Base-by-base conservation (phyloP, 495 filamentous ascomycete genomes). In the Lophium mytilinum region DNA sequence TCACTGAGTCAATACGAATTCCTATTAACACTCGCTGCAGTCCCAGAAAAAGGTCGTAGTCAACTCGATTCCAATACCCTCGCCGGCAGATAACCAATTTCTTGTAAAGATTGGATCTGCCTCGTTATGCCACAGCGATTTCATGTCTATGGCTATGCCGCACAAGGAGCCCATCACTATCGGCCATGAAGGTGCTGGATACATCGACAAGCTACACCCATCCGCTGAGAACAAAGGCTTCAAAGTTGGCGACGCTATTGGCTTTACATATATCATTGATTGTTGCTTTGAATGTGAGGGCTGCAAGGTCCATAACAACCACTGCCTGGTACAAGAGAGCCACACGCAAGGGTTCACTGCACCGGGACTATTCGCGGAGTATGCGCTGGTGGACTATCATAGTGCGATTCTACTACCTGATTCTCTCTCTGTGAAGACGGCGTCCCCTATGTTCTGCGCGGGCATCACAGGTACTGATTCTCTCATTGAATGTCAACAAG, bases 211-310 rank as follows among this genome's bases (percentile, higher is more conserved):
- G 37, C 43, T 62, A 7, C 46, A 61, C 24, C 46, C 40, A 2
- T 39, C 52, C 15, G 66, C 54, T n/a, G 37, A 62, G 37, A 46
- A 54, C 35, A 69, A 68, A 50, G 71, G 71, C 1, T 66, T 68
- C 62, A 68, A 65, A 41, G 58, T 63, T 8, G 69, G 71, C 46
- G 71, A 74, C 53, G 50, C 55, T 1, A 65, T 74, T 18, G 71
- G 71, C 17, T 72, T 71, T 41, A 57, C 67, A 12, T 72, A 72
- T 55, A 67, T 72, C 56, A 62, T 69, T 37, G 68, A 63, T 18
- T 66, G 65, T 57, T 74, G 71, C 56, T 74, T 70, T 37, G 62
- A 70, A 49, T 74, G 71, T 52, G 59, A 63, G 34, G 57, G 52
- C 6, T 68, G 65, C 41, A 47, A 55, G 51, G 56, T 71, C 6